Conservation (phyloP, 164 flowering plant species). For the Akebia trifoliata region DNA sequence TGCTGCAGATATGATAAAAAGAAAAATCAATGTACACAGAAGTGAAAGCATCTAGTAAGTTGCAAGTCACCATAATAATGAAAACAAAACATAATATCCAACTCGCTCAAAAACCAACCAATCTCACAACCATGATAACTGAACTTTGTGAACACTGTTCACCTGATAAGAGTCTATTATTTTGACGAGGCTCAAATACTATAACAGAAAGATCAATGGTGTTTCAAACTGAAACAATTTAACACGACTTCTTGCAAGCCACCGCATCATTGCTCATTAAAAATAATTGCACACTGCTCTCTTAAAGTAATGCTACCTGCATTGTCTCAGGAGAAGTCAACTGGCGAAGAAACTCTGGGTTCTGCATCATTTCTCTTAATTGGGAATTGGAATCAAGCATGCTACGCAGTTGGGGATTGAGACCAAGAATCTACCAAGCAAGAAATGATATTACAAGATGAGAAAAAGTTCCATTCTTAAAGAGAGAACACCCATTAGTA, state of each 20-base stretch:
- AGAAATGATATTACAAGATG: slow-evolving; percentile 5
- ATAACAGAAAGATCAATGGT: not conserved
- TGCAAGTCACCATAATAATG: not conserved
- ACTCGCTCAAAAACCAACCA: not conserved
- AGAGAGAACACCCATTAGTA: not conserved
- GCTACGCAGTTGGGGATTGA: slow-evolving; percentile 45
- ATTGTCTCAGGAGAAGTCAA: slow-evolving; percentile 64
- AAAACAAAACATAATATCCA: not conserved
- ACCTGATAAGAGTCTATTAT: not conserved
- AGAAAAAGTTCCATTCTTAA: not conserved
- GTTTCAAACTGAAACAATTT: not conserved
- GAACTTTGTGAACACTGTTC: not conserved
- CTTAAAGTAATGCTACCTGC: slow-evolving; percentile 35
- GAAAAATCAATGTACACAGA: not conserved
- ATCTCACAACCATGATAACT: not conserved
- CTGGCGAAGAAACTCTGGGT: slow-evolving; percentile 64
- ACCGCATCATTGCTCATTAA: not conserved
- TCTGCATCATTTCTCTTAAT: slow-evolving; percentile 68
- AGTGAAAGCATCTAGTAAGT: not conserved
- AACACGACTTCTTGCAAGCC: not conserved
- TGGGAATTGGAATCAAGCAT: slow-evolving; percentile 52
- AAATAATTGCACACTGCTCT: not conserved
- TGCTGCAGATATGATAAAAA: slow-evolving; percentile 37
- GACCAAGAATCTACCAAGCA: slow-evolving; percentile 31
- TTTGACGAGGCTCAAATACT: not conserved